phyloP scores from a whole-genome alignment of 2,329 filamentous ascomycete genomes.

The Penicillium concentricum region DNA sequence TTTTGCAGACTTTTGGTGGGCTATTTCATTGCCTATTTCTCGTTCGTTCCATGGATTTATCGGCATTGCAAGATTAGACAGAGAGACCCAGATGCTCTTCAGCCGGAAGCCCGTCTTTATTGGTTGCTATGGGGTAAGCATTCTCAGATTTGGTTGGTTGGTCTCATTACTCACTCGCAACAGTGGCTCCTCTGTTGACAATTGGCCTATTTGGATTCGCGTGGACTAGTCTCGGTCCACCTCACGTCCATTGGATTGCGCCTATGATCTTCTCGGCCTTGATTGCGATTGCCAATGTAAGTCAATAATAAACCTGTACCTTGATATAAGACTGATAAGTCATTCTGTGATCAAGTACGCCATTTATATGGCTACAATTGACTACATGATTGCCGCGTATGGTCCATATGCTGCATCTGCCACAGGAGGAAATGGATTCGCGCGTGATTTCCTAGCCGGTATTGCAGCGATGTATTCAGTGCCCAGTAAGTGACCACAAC shows the following conservation, averaged over 20 bases:
- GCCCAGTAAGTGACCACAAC: conserved; percentile 42
- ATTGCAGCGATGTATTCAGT: conserved; percentile 59
- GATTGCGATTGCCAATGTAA: conserved; percentile 62
- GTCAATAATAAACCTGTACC: conserved; percentile 10
- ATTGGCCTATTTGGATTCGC: conserved; percentile 63
- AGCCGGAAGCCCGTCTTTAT: conserved; percentile 62
- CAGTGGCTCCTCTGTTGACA: conserved; percentile 56
- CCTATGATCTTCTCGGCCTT: conserved; percentile 59
- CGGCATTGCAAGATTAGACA: conserved; percentile 42
- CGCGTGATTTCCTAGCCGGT: conserved; percentile 63
- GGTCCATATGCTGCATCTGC: conserved; percentile 64
- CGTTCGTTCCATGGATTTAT: conserved; percentile 56
- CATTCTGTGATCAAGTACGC: conserved; percentile 26
- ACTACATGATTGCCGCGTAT: conserved; percentile 67
- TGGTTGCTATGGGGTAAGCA: conserved; percentile 54
- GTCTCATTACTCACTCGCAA: not conserved
- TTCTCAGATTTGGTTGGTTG: not conserved
- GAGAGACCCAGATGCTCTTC: conserved; percentile 49
- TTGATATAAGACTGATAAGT: not conserved
- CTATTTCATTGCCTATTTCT: conserved; percentile 57
- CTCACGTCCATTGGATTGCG: conserved; percentile 57
- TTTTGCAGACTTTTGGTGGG: conserved; percentile 50
- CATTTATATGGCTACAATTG: conserved; percentile 65
- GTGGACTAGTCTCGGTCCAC: conserved; percentile 58
- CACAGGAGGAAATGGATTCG: conserved; percentile 65